Base-by-base conservation (phyloP, 2,329 filamentous ascomycete genomes). In the Leptographium procerum region DNA sequence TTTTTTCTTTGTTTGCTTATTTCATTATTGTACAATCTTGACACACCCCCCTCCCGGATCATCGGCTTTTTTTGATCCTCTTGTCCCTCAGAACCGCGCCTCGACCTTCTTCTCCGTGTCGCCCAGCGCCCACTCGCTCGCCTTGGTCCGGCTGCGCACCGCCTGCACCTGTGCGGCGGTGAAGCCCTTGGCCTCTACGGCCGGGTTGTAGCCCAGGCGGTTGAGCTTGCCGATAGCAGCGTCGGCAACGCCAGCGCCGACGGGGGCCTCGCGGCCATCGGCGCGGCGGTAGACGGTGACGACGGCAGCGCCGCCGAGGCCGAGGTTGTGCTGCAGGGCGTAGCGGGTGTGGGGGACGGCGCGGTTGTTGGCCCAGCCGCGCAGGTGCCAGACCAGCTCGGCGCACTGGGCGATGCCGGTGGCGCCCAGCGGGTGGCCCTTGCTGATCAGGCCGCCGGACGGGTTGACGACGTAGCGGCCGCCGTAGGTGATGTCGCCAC, bases 331-430 rank as follows among this genome's bases (percentile, higher is more conserved):
- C 76, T 96, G 91, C 63, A 97, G 76, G 59, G 87, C 88, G 60
- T 83, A 84, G 61, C 75, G 82, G 0, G 91, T 94, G 59, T 79
- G 78, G 24, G 82, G 75, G 1, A 88, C 80, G 19, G 84, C 75
- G 47, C 92, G 81, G 77, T 96, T 96, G 73, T 94, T 96, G 24
- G 92, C 92, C 92, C 92, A 96, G 14, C 92, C 92, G 63, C 92
- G 83, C 66, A 97, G 78, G 69, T 97, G 92, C 92, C 92, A 97
- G 31, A 95, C 88, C 14, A 97, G 77, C 75, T 97, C 92, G 6
- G 92, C 89, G 69, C 91, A 96, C 75, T 97, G 92, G 14, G 92
- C 94, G 56, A 97, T 80, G n/a, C 94, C 92, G 0, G 90, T 95
- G 0, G 92, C 92, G 36, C 92, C 92, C 4, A 97, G 84, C 0